A percentile compares a stretch with the other conserved stretches of the same genome.
These are phyloP conservation scores for Labyrinthula sp. DNA, from an alignment of 352 stramenopile species.

Conservation along the genomic window DNA sequence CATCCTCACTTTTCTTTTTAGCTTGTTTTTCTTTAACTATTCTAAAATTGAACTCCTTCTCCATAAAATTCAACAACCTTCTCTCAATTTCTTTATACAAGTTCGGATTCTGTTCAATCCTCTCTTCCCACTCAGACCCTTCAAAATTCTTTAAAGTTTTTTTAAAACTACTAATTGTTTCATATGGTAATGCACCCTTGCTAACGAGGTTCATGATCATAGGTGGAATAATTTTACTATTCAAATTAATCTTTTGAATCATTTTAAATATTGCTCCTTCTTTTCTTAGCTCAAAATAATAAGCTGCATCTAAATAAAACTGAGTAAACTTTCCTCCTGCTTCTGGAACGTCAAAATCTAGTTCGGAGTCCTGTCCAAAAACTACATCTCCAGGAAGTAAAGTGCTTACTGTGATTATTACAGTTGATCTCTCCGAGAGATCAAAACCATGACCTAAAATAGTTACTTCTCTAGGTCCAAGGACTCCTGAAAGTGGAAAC, in stretches of 20 bases:
- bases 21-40: no score
- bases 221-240: constrained; percentile 15
- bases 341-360: constrained; percentile 15
- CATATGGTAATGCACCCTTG: constrained; percentile 14
- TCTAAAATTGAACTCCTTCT: no score
- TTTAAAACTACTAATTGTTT: constrained; percentile 14
- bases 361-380: constrained; percentile 19
- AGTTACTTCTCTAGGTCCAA: constrained; percentile 11
- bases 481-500: no score
- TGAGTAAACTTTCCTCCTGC: constrained; percentile 2
- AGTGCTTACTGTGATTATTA: constrained; percentile 12
- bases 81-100: constrained; percentile 17
- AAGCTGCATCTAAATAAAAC: constrained; percentile 18
- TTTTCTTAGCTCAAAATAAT: constrained; percentile 14
- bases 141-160: constrained; percentile 9
- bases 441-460: constrained; percentile 23
- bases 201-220: constrained; percentile 22
- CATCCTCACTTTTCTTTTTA: no score
- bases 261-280: constrained; percentile 14
- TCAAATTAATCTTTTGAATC: constrained; percentile 23
- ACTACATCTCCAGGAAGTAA: constrained; percentile 12
- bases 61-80: no score
- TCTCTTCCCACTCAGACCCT: constrained; percentile 9
- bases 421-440: constrained; percentile 17
- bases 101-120: constrained; percentile 2